phyloP scores from a whole-genome alignment of 78 protist genomes.

The Chrysochromulina parva region DNA sequence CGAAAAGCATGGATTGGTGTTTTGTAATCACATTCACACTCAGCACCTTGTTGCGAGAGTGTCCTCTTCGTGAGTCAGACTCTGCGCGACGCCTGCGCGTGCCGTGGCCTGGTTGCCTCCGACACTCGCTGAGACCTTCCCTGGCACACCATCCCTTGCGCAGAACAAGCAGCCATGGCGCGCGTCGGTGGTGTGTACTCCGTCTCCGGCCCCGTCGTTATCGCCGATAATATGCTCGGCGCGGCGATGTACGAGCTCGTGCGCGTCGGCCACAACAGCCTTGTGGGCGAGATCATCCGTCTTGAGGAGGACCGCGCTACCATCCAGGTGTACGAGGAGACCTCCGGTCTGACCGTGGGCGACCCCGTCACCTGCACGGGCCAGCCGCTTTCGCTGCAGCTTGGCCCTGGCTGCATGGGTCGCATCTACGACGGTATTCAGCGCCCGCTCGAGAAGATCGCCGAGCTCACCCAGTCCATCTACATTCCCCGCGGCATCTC shows the following conservation, averaged over 20 bases:
- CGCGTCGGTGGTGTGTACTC: slow-evolving; percentile 63
- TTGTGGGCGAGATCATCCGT: slow-evolving; percentile 99
- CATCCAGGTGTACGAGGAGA: slow-evolving; percentile 99
- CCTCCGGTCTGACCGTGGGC: slow-evolving; percentile 99
- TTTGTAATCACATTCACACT: too few species aligned
- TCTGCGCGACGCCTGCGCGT: too few species aligned
- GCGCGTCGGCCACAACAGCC: slow-evolving; percentile 92
- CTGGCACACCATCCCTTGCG: too few species aligned
- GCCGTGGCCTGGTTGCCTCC: too few species aligned
- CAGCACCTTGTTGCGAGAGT: too few species aligned
- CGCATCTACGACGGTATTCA: slow-evolving; percentile 99
- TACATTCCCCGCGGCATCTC: slow-evolving; percentile 98
- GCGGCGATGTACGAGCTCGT: slow-evolving; percentile 99
- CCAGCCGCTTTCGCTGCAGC: slow-evolving; percentile 92
- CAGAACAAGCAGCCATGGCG: background rate
- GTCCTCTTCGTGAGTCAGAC: too few species aligned
- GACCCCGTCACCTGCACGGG: slow-evolving; percentile 98
- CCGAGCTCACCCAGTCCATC: slow-evolving; percentile 57
- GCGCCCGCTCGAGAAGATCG: slow-evolving; percentile 95
- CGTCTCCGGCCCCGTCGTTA: slow-evolving; percentile 99
- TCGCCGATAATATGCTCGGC: slow-evolving; percentile 98
- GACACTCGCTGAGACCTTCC: too few species aligned
- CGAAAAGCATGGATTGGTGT: too few species aligned
- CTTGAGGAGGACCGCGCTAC: slow-evolving; percentile 99
- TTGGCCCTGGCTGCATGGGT: slow-evolving; percentile 99